Evolutionary conservation across 163 green algal species (phyloP), one percentile per base, ranked within the genome.

Genomic region (Volvox carteri): DNA sequence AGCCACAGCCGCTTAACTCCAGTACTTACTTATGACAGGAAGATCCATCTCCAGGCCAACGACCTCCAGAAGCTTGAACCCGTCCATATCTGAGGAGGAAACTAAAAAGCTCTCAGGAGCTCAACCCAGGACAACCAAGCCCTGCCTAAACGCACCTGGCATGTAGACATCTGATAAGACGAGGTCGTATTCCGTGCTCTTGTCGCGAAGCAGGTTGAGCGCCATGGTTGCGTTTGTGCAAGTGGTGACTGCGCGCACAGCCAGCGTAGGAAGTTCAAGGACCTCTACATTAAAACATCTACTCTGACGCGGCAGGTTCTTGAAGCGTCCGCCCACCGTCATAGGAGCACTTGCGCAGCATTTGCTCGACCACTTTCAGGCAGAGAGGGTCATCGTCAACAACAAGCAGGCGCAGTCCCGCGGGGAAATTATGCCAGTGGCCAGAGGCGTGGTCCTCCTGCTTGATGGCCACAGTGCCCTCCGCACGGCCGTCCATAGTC

Each of bases 141-240:
- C 42, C 18, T 11, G 18, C n/a, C 8, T 35, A 28, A 4, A 37
- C 91, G 12, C 67, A 97, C 96, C 96, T 84, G 97, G 97, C 97
- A 99, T 99, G 92, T 99, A 97, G 14, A 99, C 97, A 89, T 99
- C 97, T 37, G 95, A 98, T 11, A 99, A 95, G 1, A 99, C 97
- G 11, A 99, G 93, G 90, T 99, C 97, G 77, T 98, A 99, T 39
- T 97, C 92, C 21, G 95, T 86, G 50, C 58, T 91, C 70, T 86
- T 92, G 39, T 96, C 93, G 0, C 97, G 93, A 78, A 99, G 93
- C 62, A 95, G 78, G 19, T 92, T 78, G 50, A 99, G 88, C 11
- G 97, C 97, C 23, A 87, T 91, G 25, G 89, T 95, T 0, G 92
- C 96, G 70, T 93, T 95, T 5, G 79, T 94, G 84, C 93, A 97